Base-by-base conservation (phyloP, 441 rosid genomes). In the Erysimum pusillum region DNA sequence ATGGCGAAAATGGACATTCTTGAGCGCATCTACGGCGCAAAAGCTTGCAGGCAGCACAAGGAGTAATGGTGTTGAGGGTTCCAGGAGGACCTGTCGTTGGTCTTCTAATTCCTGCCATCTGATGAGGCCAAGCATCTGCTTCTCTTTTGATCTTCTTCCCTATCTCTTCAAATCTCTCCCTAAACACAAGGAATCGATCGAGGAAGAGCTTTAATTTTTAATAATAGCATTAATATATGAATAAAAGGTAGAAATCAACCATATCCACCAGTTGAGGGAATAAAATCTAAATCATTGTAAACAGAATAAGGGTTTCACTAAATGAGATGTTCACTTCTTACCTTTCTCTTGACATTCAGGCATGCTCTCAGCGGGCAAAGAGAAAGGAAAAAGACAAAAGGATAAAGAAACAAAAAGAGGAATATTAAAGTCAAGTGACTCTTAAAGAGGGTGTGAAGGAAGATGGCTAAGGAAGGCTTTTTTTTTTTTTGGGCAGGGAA, bases 341-440 rank as follows among this genome's bases (percentile, higher is more conserved):
- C 97, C 98, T 94, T 90, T 90, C 95, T 84, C 91, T 89, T 87
- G 97, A 91, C 97, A 94, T 91, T 88, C 92, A 91, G 89, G 95
- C 96, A 91, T 91, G 90, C 96, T 88, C 86, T 82, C 87, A 53
- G 22, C 56, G 48, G 78, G 57, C 17, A 32, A 56, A 77, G 71
- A 34, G 69, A 28, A 28, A 35, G 39, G 41, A 38, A 35, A 32
- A 48, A 77, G n/a, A 56, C 3, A 61, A 69, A 68, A 61, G 71
- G 45, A 66, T 75, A 75, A 58, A 74, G 75, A 72, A 79, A 69
- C 69, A 76, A 80, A 75, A 71, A 52, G 68, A 67, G 54, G 76
- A 54, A 54, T 73, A 44, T 14, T 73, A 46, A 79, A 46, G 71
- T 79, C 69, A 79, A 74, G 62, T 31, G 74, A 67, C 66, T 68